These are phyloP conservation scores for Aspergillus heteromorphus DNA, from an alignment of 495 filamentous ascomycete genomes.

Conservation along the genomic window DNA sequence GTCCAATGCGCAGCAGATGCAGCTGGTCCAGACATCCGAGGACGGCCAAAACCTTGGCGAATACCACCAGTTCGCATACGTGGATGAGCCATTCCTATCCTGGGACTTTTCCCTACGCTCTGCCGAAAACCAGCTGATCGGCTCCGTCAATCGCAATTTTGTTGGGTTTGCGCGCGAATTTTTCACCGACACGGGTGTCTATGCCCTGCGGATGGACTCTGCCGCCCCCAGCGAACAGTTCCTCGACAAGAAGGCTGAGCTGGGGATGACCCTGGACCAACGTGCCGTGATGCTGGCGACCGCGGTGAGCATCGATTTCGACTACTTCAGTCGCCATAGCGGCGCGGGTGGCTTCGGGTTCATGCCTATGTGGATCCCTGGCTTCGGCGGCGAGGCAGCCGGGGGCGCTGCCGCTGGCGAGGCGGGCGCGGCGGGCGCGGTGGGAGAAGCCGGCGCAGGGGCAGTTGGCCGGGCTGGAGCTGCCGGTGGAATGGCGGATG, in stretches of 20 bases:
- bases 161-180: conserved; percentile 63
- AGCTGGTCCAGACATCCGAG: conserved; percentile 29
- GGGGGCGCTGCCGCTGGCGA: conserved; percentile 39
- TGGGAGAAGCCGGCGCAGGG: conserved; percentile 30
- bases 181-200: conserved; percentile 68
- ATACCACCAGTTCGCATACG: conserved; percentile 60
- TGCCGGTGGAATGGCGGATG: conserved; percentile 36
- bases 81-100: conserved; percentile 51
- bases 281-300: conserved; percentile 68
- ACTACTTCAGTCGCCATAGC: conserved; percentile 65
- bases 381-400: conserved; percentile 46
- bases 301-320: conserved; percentile 66
- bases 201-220: conserved; percentile 64
- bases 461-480: conserved; percentile 30
- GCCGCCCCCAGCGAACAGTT: conserved; percentile 42
- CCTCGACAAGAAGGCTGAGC: conserved; percentile 12
- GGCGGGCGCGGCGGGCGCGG: conserved; percentile 39
- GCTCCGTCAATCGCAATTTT: conserved; percentile 65
- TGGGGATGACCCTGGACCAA: conserved; percentile 65
- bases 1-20: conserved; percentile 44
- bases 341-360: conserved; percentile 44
- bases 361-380: conserved; percentile 56
- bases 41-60: conserved; percentile 30
- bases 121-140: conserved; percentile 43
- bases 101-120: conserved; percentile 55